Base-by-base conservation (phyloP, 495 filamentous ascomycete genomes). In the Aspergillus asperescens region DNA sequence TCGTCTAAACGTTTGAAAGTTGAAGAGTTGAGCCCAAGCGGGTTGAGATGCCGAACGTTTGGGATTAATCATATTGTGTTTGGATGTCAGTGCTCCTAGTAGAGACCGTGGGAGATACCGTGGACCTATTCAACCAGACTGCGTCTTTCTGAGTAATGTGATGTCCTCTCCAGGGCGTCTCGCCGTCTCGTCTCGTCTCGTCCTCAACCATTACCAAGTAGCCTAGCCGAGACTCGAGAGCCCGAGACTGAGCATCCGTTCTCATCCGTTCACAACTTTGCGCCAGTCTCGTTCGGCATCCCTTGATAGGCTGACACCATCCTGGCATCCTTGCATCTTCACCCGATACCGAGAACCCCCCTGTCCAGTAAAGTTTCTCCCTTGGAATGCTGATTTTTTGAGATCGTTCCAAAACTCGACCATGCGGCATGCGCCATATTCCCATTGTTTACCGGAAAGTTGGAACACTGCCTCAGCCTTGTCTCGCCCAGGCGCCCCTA, bases 391-490 rank as follows among this genome's bases (percentile, higher is more conserved):
- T 46, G 5, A 18, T 5, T 5, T 15, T 24, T 47, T 19, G 18
- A 47, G 29, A 35, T 29, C 13, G 10, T 47, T 24, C 42, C 8
- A 27, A 10, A 27, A 22, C 27, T 40, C 37, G 37, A n/a, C n/a
- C n/a, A n/a, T n/a, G 7, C 6, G 16, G 9, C 19, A 12, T 47
- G 29, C 18, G 44, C 44, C 44, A 47, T 29, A 32, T 35, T 46
- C 10, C 44, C 13, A 24, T 32, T 13, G 12, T 15, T 6, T 9
- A 13, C 19, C 43, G 9, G 19, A 1, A 9, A 19, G 19, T 1
- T 10, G 10, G 12, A 24, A 29, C 44, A 35, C 29, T 13, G 44
- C 44, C 19, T 47, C 44, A 35, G 44, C 29, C 44, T 46, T 46
- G 43, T 34, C 43, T 24, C 27, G 29, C 44, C 31, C 29, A 13